Percentiles rank a stretch among this genome's conserved stretches.
Evolutionary conservation across 345 rosid species (phyloP).

Genomic region (Balakata baccata): DNA sequence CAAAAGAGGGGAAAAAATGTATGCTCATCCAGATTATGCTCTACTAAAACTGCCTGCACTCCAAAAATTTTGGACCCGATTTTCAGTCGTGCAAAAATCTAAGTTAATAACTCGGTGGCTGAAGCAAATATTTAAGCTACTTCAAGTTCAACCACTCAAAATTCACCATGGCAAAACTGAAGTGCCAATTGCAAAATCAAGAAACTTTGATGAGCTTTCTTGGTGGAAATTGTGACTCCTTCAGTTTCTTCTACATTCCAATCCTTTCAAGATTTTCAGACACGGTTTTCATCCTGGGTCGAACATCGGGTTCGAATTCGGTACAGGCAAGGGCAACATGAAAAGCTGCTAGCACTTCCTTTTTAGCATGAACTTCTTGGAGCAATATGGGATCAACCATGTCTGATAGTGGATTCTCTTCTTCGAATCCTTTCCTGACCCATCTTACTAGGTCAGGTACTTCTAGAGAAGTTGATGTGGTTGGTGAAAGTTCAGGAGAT

Average conservation of each 20-base stretch:
- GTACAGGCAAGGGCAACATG: slow-evolving; percentile 90
- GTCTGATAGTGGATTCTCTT: slow-evolving; percentile 74
- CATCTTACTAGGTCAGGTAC: slow-evolving; percentile 77
- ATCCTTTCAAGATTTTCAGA: slow-evolving; percentile 80
- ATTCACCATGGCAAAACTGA: not conserved
- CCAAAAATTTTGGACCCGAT: slow-evolving; percentile 8
- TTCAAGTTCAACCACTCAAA: slow-evolving; percentile 2
- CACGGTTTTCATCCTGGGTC: slow-evolving; percentile 91
- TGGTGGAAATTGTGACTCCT: not conserved
- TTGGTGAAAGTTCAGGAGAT: slow-evolving; percentile 77
- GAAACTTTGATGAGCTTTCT: not conserved
- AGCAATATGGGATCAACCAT: slow-evolving; percentile 86
- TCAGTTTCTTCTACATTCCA: slow-evolving; percentile 30
- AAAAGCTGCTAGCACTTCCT: slow-evolving; percentile 78
- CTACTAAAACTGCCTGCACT: slow-evolving; percentile 16
- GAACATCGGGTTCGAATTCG: slow-evolving; percentile 74
- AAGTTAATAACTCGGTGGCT: not conserved
- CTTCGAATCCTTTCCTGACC: slow-evolving; percentile 92
- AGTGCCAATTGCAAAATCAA: slow-evolving; percentile 1
- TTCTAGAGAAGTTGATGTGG: slow-evolving; percentile 63
- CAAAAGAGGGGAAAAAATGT: not conserved
- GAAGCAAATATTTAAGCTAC: slow-evolving; percentile 2
- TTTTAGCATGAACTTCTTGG: slow-evolving; percentile 90
- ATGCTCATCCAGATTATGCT: slow-evolving; percentile 1
- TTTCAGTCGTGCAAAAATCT: not conserved